phyloP scores from a whole-genome alignment of 2,329 filamentous ascomycete species.

The Hymenoscyphus fructigenus region DNA sequence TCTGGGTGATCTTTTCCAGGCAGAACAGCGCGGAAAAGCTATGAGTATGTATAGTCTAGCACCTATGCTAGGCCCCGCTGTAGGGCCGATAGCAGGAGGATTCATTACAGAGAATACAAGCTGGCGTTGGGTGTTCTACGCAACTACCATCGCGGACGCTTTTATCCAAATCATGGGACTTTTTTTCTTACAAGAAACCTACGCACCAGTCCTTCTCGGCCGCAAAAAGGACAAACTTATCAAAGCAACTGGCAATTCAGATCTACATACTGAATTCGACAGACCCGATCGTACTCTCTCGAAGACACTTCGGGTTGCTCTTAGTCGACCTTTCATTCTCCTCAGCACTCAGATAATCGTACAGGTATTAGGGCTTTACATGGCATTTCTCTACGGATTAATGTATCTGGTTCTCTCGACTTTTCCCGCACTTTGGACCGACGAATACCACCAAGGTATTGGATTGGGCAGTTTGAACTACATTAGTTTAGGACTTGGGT shows the following conservation, averaged over 20 bases:
- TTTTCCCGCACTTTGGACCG: conserved; percentile 56
- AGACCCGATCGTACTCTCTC: conserved; percentile 41
- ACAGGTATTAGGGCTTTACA: conserved; percentile 51
- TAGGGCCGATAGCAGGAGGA: conserved; percentile 48
- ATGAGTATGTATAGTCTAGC: conserved; percentile 34
- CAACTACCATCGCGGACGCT: conserved; percentile 43
- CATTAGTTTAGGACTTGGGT: conserved; percentile 47
- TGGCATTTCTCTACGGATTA: conserved; percentile 50
- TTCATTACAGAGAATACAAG: conserved; percentile 45
- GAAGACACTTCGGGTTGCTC: conserved; percentile 40
- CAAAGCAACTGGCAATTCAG: conserved; percentile 48
- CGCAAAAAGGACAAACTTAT: conserved; percentile 44
- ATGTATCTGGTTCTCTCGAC: conserved; percentile 56
- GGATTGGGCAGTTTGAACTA: conserved; percentile 58
- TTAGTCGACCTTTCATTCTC: conserved; percentile 48
- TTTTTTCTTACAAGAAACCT: conserved; percentile 47
- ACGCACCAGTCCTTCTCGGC: conserved; percentile 46
- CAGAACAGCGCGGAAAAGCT: conserved; percentile 46
- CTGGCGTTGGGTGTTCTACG: conserved; percentile 38
- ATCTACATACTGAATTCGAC: conserved; percentile 48
- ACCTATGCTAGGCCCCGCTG: conserved; percentile 29
- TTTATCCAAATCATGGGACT: conserved; percentile 44
- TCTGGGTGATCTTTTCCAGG: conserved; percentile 45
- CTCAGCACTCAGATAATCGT: conserved; percentile 52
- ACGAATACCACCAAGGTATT: conserved; percentile 52